These are phyloP conservation scores for Fibroporia radiculosa DNA, from an alignment of 768 basidiomycete genomes.

Conservation along the genomic window DNA sequence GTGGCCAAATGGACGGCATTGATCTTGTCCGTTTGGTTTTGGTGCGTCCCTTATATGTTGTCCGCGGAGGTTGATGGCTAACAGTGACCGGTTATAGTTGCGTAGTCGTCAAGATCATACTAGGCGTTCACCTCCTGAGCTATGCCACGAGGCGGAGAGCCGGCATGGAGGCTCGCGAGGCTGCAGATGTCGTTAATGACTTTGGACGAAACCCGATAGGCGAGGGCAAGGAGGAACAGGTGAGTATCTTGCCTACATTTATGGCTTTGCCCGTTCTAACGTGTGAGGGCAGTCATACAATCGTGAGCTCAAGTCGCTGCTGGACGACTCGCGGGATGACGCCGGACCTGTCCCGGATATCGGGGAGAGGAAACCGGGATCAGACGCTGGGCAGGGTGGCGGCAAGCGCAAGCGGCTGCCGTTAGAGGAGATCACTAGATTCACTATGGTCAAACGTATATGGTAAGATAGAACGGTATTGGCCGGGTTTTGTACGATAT, in stretches of 20 bases:
- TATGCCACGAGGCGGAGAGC: constrained; percentile 70
- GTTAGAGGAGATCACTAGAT: constrained; percentile 85
- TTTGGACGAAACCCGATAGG: constrained; percentile 89
- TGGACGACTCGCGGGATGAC: constrained; percentile 67
- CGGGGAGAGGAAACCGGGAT: constrained; percentile 39
- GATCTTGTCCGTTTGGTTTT: constrained; percentile 72
- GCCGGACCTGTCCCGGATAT: constrained; percentile 61
- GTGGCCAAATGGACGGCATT: constrained; percentile 62
- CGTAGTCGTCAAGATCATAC: constrained; percentile 84
- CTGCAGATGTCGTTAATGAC: constrained; percentile 74
- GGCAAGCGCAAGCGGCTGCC: constrained; percentile 56
- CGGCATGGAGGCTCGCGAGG: constrained; percentile 71
- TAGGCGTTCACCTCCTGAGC: constrained; percentile 81
- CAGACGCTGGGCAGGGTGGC: constrained; percentile 14
- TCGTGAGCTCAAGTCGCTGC: constrained; percentile 63
- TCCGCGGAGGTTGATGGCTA: background rate
- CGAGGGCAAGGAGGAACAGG: constrained; percentile 82
- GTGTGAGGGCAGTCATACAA: constrained; percentile 65
- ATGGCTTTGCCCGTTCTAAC: background rate
- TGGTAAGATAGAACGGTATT: no score
- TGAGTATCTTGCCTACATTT: constrained; percentile 25
- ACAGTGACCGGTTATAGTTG: constrained; percentile 39
- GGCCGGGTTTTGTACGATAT: no score
- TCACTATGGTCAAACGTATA: constrained; percentile 94
- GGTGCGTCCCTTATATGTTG: constrained; percentile 42